phyloP scores from a whole-genome alignment of 495 filamentous ascomycete genomes.

The Podospora pseudopauciseta region DNA sequence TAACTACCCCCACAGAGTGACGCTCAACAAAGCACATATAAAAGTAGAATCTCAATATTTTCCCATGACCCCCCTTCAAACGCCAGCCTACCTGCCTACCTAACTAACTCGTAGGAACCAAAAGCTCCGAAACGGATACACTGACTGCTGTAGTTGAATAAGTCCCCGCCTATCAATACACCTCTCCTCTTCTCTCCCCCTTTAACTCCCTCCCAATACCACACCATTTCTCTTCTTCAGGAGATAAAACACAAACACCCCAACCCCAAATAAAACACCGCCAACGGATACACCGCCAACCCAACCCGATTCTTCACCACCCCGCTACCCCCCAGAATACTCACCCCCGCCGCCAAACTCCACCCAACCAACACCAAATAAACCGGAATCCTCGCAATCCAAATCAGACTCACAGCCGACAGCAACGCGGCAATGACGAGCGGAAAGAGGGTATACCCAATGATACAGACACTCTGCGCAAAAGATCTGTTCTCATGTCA shows the following conservation, averaged over 20 bases:
- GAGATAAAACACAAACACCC: slow-evolving; percentile 96
- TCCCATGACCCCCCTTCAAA: too few relatives aligned
- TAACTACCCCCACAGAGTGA: too few relatives aligned
- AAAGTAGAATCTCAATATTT: too few relatives aligned
- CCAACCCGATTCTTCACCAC: slow-evolving; percentile 93
- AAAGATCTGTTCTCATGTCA: slow-evolving; percentile 69
- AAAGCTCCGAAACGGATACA: slow-evolving; percentile 1
- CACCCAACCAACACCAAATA: slow-evolving; percentile 84
- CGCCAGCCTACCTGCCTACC: too few relatives aligned
- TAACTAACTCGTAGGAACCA: background rate
- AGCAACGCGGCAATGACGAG: slow-evolving; percentile 89
- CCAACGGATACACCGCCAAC: slow-evolving; percentile 89
- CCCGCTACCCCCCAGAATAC: slow-evolving; percentile 91
- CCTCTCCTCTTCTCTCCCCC: background rate
- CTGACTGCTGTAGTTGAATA: background rate
- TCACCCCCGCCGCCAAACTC: slow-evolving; percentile 92
- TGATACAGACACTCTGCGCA: slow-evolving; percentile 94
- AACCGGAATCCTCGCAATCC: slow-evolving; percentile 78
- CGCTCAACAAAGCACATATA: too few relatives aligned
- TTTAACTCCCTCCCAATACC: background rate
- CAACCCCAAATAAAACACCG: slow-evolving; percentile 92
- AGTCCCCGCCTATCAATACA: slow-evolving; percentile 1
- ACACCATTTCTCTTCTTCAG: slow-evolving; percentile 38
- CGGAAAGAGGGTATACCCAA: slow-evolving; percentile 98
- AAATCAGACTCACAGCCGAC: slow-evolving; percentile 72